Evolutionary conservation across 495 filamentous ascomycete genomes (phyloP), one percentile per base, ranked within the genome.

Genomic region (Penicillium manginii): DNA sequence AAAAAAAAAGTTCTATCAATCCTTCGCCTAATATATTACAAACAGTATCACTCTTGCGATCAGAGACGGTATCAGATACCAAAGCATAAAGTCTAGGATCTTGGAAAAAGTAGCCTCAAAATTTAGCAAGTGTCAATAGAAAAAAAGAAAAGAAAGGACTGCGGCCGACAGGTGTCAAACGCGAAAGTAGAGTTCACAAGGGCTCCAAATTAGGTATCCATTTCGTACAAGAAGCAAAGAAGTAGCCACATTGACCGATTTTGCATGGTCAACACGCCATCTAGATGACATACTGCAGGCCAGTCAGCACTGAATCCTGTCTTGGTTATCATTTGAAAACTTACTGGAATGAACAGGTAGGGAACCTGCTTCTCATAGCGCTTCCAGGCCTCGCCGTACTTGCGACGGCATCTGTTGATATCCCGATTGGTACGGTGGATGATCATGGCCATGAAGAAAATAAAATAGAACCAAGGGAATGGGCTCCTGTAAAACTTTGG

Each of bases 321-420:
- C 45, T 43, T 9, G 15, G 40, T 9, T n/a, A 43, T 17, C n/a
- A 43, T 17, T 43, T 18, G 40, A n/a, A 10, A 60, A 88, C 92
- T 81, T 74, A 96, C 92, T 60, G 93, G 93, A 81, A 98, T 96
- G 65, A 97, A 97, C 55, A 97, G 73, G 75, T 92, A 96, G 26
- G 93, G 93, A 43, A 96, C 91, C 62, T 78, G 81, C 69, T 81
- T 83, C 79, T 91, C 88, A 73, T 97, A 98, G 79, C 96, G 88
- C 49, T 76, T 74, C 93, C 93, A 98, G 33, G 90, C 88, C 33
- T 91, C 88, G 9, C 94, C 93, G 75, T 98, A 98, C 78, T 91
- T 96, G 63, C 78, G 76, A 37, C 85, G 81, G 74, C 93, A 98
- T 49, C 87, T 78, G 63, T 86, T 77, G 55, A 93, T 91, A 75